Evolutionary conservation across 176 grass and related monocot species (phyloP).

Genomic region (sorghum (Sorghum bicolor)): DNA sequence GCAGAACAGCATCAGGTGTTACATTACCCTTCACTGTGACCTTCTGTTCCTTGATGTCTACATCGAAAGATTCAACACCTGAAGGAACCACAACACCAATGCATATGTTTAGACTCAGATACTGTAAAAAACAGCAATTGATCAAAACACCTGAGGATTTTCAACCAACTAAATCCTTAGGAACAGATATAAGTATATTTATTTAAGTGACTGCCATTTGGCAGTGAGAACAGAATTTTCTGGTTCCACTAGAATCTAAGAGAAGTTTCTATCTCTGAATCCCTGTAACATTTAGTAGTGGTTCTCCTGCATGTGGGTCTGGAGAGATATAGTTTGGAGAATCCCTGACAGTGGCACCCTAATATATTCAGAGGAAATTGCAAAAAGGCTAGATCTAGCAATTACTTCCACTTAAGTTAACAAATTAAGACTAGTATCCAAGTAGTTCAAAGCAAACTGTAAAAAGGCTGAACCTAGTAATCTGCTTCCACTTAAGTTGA

Average conservation of each 20-base stretch:
- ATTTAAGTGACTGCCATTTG: not conserved
- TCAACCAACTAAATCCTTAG: not conserved
- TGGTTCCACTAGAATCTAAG: not conserved
- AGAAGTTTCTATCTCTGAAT: not conserved
- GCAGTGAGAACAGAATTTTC: not conserved
- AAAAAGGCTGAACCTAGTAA: not conserved
- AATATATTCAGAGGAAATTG: not conserved
- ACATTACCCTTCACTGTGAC: slow-evolving; percentile 93
- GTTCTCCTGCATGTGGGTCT: not conserved
- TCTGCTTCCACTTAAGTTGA: not conserved
- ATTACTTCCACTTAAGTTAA: not conserved
- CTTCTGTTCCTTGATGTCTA: slow-evolving; percentile 83
- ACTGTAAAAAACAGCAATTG: not conserved
- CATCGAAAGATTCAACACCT: slow-evolving; percentile 85
- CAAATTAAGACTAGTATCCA: not conserved
- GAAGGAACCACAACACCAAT: slow-evolving; percentile 2
- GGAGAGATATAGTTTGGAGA: not conserved
- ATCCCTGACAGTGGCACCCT: not conserved
- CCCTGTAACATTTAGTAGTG: not conserved
- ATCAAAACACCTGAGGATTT: not conserved
- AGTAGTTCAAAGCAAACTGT: not conserved
- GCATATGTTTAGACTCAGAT: not conserved
- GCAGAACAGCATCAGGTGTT: slow-evolving; percentile 76
- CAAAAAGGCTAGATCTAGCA: not conserved
- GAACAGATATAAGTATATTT: not conserved